These are phyloP conservation scores for Capsaspora owczarzaki DNA, from an alignment of 78 protist genomes.

Conservation along the genomic window DNA sequence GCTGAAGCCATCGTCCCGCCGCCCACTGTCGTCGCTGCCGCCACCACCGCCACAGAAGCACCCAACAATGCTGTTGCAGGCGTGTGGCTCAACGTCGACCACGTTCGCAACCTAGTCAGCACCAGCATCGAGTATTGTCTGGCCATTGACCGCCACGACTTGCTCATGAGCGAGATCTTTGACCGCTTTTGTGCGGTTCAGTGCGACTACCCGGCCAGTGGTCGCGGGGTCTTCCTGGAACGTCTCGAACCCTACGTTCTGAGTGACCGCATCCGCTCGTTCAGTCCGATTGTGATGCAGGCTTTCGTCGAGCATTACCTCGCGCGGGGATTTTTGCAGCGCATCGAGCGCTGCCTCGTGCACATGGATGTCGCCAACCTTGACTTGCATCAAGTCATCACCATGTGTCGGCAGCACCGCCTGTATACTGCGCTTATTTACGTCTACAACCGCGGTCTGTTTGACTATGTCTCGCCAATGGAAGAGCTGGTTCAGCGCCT, in stretches of 20 bases:
- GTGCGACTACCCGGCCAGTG: background rate
- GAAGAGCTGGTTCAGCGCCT: conserved; percentile 37
- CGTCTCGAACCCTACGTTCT: conserved; percentile 41
- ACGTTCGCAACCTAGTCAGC: conserved; percentile 9
- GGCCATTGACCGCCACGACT: conserved; percentile 20
- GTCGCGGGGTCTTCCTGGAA: conserved; percentile 13
- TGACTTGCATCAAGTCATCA: conserved; percentile 46
- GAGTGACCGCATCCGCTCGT: conserved; percentile 16
- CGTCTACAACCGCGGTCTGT: conserved; percentile 42
- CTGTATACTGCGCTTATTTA: conserved; percentile 48
- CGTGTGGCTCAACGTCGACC: background rate
- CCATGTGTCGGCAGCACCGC: conserved; percentile 30
- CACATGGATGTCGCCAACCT: conserved; percentile 39
- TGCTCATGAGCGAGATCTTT: conserved; percentile 40
- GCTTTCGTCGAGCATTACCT: conserved; percentile 30
- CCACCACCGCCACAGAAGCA: too few species aligned
- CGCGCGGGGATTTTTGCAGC: background rate
- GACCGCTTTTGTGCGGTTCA: too few species aligned
- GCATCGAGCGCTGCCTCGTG: conserved; percentile 49
- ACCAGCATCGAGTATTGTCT: conserved; percentile 37
- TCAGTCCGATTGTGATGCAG: conserved; percentile 50
- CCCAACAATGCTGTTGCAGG: background rate
- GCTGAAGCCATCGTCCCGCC: too few species aligned
- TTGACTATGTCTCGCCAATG: conserved; percentile 54
- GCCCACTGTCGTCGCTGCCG: too few species aligned